A percentile compares a stretch with the other conserved stretches of the same genome.
Evolutionary conservation across 1,139 yeast genomes (phyloP).

Genomic region (Saccharomyces pastorianus): DNA sequence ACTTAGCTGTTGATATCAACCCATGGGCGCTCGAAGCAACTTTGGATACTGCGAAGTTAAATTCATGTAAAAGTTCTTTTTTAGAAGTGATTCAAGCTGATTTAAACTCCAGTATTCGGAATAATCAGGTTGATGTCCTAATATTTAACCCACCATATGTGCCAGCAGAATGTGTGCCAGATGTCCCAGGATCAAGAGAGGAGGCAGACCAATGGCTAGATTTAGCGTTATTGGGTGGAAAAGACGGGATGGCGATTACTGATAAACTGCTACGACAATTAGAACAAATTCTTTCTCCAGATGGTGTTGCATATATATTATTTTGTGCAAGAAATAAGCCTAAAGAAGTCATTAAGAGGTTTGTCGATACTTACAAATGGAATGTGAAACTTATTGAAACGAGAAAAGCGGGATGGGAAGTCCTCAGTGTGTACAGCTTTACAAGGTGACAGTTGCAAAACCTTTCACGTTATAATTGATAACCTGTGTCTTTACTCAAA

Average conservation of each 20-base stretch:
- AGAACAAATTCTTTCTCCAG: slow-evolving; percentile 38
- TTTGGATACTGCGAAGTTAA: slow-evolving; percentile 42
- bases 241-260: slow-evolving; percentile 83
- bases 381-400: slow-evolving; percentile 41
- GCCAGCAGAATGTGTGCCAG: slow-evolving; percentile 70
- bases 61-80: slow-evolving; percentile 33
- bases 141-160: slow-evolving; percentile 95
- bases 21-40: slow-evolving; percentile 64
- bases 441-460: background rate
- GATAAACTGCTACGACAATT: slow-evolving; percentile 49
- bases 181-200: slow-evolving; percentile 32
- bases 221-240: slow-evolving; percentile 81
- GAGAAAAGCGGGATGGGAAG: slow-evolving; percentile 95
- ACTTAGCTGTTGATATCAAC: slow-evolving; percentile 68
- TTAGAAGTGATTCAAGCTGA: slow-evolving; percentile 56
- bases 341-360: slow-evolving; percentile 41
- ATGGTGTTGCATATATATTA: slow-evolving; percentile 72
- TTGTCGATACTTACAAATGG: slow-evolving; percentile 49
- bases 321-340: slow-evolving; percentile 89
- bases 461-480: background rate
- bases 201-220: slow-evolving; percentile 67
- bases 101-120: slow-evolving; percentile 45
- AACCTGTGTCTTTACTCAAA: background rate
- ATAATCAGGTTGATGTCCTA: slow-evolving; percentile 50
- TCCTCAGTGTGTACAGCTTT: slow-evolving; percentile 56